Percentiles rank a stretch among this genome's conserved stretches.
Conservation (phyloP, 2,329 filamentous ascomycete genomes). For the Microdochium trichocladiopsis region DNA sequence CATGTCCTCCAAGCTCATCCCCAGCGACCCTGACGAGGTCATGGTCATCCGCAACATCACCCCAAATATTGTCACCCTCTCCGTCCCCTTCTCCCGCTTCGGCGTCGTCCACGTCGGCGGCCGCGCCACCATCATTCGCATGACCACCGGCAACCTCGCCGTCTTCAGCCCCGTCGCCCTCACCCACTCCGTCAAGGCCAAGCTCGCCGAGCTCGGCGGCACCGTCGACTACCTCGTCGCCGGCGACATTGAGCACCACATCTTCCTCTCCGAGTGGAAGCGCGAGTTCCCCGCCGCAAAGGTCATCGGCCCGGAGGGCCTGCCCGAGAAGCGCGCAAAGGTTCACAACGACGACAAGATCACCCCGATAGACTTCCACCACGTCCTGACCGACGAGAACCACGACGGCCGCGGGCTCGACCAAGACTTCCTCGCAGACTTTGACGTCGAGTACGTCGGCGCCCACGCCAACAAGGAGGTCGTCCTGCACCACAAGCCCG, state of each 20-base stretch:
- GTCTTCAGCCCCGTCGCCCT: slow-evolving; percentile 89
- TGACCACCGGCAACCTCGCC: slow-evolving; percentile 70
- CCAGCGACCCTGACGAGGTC: slow-evolving; percentile 66
- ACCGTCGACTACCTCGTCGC: slow-evolving; percentile 74
- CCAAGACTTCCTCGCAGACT: slow-evolving; percentile 75
- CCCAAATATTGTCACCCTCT: slow-evolving; percentile 70
- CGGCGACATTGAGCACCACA: slow-evolving; percentile 88
- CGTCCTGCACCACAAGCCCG: slow-evolving; percentile 77
- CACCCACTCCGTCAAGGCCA: slow-evolving; percentile 63
- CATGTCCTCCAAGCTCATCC: slow-evolving; percentile 61
- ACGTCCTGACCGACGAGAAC: slow-evolving; percentile 57
- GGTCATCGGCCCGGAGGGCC: slow-evolving; percentile 74
- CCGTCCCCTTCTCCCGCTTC: slow-evolving; percentile 77
- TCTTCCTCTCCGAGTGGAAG: slow-evolving; percentile 84
- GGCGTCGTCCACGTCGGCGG: slow-evolving; percentile 78
- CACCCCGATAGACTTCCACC: slow-evolving; percentile 50
- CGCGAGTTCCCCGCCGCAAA: slow-evolving; percentile 69
- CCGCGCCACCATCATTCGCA: slow-evolving; percentile 75
- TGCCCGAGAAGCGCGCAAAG: slow-evolving; percentile 72
- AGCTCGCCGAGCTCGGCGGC: slow-evolving; percentile 47
- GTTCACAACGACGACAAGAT: slow-evolving; percentile 47
- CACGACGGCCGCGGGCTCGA: slow-evolving; percentile 42
- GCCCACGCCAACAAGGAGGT: slow-evolving; percentile 79
- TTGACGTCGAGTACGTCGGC: slow-evolving; percentile 78
- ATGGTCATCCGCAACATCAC: slow-evolving; percentile 88